Evolutionary conservation across 139 green algal genomes (phyloP), one percentile per base, ranked within the genome.

Genomic region (Pleodorina starrii): DNA sequence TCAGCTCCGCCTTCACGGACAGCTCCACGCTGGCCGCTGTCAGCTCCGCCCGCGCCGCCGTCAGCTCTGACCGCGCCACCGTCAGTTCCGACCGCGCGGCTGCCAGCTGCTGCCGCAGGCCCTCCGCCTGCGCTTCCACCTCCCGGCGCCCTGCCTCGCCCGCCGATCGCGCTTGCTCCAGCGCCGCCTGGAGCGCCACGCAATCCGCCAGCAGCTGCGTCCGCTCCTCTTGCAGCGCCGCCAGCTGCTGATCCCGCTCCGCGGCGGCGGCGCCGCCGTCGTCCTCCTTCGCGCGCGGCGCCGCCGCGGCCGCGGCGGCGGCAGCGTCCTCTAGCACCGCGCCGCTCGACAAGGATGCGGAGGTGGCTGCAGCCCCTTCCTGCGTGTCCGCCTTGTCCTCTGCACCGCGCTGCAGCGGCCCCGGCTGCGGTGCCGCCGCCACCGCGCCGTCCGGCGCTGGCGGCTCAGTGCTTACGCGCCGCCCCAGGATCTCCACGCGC

Each of bases 121-220:
- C 66, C 32, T 59, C 60, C 29, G 40, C 43, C 3, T 35, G 43
- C 5, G 81, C 60, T 9, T 57, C 76, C 17, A 51, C 57, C 40
- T 73, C 79, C 40, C 17, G 2, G 25, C 35, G 38, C 19, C 32
- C 14, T 25, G 29, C 32, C 35, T 32, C 57, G 14, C 5, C 57
- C 23, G 12, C 68, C 63, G 32, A 27, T 2, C 51, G 51, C 11
- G 35, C 29, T 3, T 14, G 50, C 0, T 77, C 60, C n/a, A 87
- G 4, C 42, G 77, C 81, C 1, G 29, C 21, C 46, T 79, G 43
- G 1, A 88, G 60, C 5, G 57, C 29, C 29, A 32, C 23, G 25
- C 43, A 63, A 19, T 88, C 82, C 1, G 82, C 82, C 44, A 71
- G 82, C 32, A 88, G 66, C n/a, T 44, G 63, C 0, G 82, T 63